Conservation (phyloP, 768 basidiomycete genomes). For the Favolaschia claudopus region DNA sequence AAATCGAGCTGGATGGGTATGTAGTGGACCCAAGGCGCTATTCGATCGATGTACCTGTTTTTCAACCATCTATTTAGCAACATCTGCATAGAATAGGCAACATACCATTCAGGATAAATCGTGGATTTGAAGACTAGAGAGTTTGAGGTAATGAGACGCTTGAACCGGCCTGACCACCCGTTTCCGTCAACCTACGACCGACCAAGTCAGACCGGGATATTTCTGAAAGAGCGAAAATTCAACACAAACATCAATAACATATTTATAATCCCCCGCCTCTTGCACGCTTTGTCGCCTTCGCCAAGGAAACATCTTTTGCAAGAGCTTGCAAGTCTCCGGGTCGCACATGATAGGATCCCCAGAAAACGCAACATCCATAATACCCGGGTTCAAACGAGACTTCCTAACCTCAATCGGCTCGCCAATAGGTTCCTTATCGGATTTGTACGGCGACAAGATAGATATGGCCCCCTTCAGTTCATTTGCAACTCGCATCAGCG, state of each 20-base stretch:
- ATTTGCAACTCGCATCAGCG: slow-evolving; percentile 48
- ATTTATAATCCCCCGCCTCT: slow-evolving; percentile 63
- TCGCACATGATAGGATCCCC: slow-evolving; percentile 51
- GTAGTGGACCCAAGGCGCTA: slow-evolving; percentile 76
- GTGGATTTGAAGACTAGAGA: slow-evolving; percentile 70
- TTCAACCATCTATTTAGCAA: no score
- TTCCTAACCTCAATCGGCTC: slow-evolving; percentile 36
- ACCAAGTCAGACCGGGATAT: not conserved
- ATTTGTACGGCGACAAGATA: slow-evolving; percentile 39
- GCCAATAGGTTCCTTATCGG: slow-evolving; percentile 37
- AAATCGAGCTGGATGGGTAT: slow-evolving; percentile 71
- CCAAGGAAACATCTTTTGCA: slow-evolving; percentile 57
- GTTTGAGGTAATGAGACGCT: slow-evolving; percentile 64
- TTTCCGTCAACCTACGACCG: slow-evolving; percentile 57
- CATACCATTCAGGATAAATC: slow-evolving; percentile 51
- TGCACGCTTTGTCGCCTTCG: slow-evolving; percentile 45
- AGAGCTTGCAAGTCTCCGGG: slow-evolving; percentile 46
- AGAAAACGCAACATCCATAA: slow-evolving; percentile 64
- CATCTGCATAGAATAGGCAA: not conserved
- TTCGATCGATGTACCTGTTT: slow-evolving; percentile 61
- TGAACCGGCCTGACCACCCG: slow-evolving; percentile 72
- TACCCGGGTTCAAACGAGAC: slow-evolving; percentile 48
- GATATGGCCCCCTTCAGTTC: slow-evolving; percentile 35
- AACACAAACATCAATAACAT: slow-evolving; percentile 59
- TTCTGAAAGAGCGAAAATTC: not conserved